These are phyloP conservation scores for Pseudocercospora crystallina DNA, from an alignment of 2,329 filamentous ascomycete species.

Conservation along the genomic window DNA sequence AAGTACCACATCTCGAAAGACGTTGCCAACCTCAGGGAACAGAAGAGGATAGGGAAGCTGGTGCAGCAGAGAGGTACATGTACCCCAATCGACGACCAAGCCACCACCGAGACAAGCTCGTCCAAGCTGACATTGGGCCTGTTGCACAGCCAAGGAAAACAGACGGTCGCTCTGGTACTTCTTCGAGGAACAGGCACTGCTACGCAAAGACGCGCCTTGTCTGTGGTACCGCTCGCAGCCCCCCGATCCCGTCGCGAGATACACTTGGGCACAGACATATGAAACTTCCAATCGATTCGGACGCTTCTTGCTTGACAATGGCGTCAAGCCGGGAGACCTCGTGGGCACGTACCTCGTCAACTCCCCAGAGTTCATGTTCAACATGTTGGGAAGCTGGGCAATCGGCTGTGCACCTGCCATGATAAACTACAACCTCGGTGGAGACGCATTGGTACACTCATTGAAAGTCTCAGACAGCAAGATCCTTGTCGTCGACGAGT, in stretches of 20 bases:
- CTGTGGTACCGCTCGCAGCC: slow-evolving; percentile 66
- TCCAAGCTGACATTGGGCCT: neutral
- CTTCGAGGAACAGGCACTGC: slow-evolving; percentile 52
- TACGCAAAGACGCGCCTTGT: slow-evolving; percentile 46
- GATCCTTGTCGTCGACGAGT: slow-evolving; percentile 48
- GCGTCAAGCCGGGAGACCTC: slow-evolving; percentile 35
- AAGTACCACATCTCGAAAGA: slow-evolving; percentile 69
- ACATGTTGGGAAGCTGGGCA: slow-evolving; percentile 31
- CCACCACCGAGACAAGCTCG: neutral
- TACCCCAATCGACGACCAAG: neutral
- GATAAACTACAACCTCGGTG: slow-evolving; percentile 39
- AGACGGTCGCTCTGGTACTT: slow-evolving; percentile 64
- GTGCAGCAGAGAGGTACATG: slow-evolving; percentile 9
- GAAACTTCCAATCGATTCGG: slow-evolving; percentile 61
- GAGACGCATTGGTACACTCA: slow-evolving; percentile 37
- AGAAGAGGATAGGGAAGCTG: slow-evolving; percentile 7
- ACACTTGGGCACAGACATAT: slow-evolving; percentile 59
- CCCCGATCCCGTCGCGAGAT: slow-evolving; percentile 32
- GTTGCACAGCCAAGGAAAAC: slow-evolving; percentile 49
- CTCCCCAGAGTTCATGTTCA: slow-evolving; percentile 37
- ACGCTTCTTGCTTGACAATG: slow-evolving; percentile 56
- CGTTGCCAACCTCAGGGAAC: slow-evolving; percentile 40
- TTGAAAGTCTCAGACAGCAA: slow-evolving; percentile 41
- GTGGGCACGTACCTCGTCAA: slow-evolving; percentile 38
- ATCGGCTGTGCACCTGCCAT: slow-evolving; percentile 36